Base-by-base conservation (phyloP, 2,329 filamentous ascomycete genomes). In the Fusarium devonianum region DNA sequence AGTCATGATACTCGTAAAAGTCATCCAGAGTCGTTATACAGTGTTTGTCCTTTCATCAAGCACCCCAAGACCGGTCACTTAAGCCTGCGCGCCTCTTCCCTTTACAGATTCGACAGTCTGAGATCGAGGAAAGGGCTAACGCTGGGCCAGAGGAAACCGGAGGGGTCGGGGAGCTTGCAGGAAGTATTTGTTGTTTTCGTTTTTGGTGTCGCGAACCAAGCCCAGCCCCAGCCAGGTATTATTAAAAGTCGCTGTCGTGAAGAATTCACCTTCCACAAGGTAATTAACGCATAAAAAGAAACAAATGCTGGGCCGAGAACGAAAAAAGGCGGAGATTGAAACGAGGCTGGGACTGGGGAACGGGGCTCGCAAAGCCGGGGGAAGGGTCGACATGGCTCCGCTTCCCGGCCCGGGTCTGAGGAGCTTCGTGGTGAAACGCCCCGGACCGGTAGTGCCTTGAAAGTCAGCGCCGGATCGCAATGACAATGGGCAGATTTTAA, bases 21-120 rank as follows among this genome's bases (percentile, higher is more conserved):
- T 66, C 63, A 53, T 66, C 49, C 62, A 65, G 60, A 54, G 57
- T 66, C 63, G 56, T 66, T 50, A 63, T 65, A 57, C 55, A 59
- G 54, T 53, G 35, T 53, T 58, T 49, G 37, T 38, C 38, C 39
- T 41, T 33, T 46, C 14, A 49, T 30, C 23, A 33, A 45, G 28
- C 38, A 33, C 33, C 23, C 7, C 16, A n/a, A 13, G 25, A 19
- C 22, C 35, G 32, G 46, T 26, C 21, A 37, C 36, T 48, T 13
- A 34, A 22, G 9, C 28, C 36, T 47, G n/a, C 13, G 37, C 40
- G 40, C 17, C 26, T n/a, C 26, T 32, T 25, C 19, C 21, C 46
- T 28, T n/a, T 8, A n/a, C 32, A 21, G 16, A 41, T 47, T 29
- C 22, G 11, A 44, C 21, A 49, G 52, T 53, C 53, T 13, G 18